phyloP scores from a whole-genome alignment of 495 filamentous ascomycete species.

The Penicillium canariense region DNA sequence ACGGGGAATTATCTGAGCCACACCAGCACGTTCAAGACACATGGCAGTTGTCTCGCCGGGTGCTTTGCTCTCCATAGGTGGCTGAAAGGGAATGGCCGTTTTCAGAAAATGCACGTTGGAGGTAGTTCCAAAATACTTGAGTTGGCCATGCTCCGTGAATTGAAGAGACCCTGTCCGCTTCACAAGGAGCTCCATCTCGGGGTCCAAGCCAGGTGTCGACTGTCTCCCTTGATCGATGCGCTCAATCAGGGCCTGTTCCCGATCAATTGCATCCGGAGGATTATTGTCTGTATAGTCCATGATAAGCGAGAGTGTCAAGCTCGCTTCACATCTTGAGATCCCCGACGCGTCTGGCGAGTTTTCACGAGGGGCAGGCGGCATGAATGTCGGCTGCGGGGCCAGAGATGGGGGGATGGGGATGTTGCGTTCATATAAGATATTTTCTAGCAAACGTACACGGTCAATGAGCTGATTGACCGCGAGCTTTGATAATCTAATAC shows the following conservation, averaged over 20 bases:
- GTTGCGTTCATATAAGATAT: background rate
- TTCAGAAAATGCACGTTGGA: conserved; percentile 20
- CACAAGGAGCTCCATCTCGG: conserved; percentile 9
- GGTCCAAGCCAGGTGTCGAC: conserved; percentile 2
- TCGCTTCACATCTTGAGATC: background rate
- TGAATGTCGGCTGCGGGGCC: background rate
- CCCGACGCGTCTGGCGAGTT: background rate
- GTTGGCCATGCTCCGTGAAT: conserved; percentile 25
- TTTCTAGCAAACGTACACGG: background rate
- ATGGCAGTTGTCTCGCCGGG: background rate
- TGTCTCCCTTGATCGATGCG: background rate
- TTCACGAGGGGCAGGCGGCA: background rate
- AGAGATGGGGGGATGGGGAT: background rate
- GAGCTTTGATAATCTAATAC: background rate
- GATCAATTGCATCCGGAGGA: background rate
- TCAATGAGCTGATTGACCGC: background rate
- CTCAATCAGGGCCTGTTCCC: background rate
- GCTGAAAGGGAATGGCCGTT: conserved; percentile 1
- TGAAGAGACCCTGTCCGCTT: conserved; percentile 21
- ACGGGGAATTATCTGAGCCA: conserved; percentile 5
- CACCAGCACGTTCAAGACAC: conserved; percentile 11
- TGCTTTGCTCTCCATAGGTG: background rate
- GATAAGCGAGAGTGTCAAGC: background rate
- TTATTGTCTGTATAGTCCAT: background rate
- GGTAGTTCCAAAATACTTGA: conserved; percentile 22